A percentile compares a stretch with the other conserved stretches of the same genome.
These are phyloP conservation scores for Termitomyces sp. DNA, from an alignment of 768 basidiomycete species.

Conservation along the genomic window DNA sequence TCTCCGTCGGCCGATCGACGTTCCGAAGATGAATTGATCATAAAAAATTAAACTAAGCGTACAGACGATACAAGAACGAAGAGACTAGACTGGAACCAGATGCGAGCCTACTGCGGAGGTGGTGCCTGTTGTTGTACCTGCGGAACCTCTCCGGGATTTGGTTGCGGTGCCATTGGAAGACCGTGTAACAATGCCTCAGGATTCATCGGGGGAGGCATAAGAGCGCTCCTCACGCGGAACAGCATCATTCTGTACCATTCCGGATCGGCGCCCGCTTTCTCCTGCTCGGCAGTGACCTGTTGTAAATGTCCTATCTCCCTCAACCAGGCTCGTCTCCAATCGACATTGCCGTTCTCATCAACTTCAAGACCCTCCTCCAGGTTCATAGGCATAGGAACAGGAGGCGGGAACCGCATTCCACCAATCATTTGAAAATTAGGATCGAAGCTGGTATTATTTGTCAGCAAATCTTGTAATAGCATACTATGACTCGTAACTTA, in stretches of 20 bases:
- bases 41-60: not conserved
- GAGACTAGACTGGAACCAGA: not conserved
- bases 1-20: conserved; percentile 6
- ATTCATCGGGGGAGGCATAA: conserved; percentile 57
- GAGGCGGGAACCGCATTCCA: conserved; percentile 60
- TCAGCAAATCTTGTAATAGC: not conserved
- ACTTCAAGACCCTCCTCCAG: conserved; percentile 64
- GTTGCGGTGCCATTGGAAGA: conserved; percentile 36
- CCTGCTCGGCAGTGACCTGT: conserved; percentile 74
- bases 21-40: not conserved
- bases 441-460: conserved; percentile 51
- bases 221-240: conserved; percentile 66
- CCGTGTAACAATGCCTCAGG: conserved; percentile 45
- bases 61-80: not conserved
- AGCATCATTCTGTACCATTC: conserved; percentile 90
- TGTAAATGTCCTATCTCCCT: conserved; percentile 76
- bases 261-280: conserved; percentile 73
- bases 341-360: conserved; percentile 74
- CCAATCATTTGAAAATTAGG: conserved; percentile 68
- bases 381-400: conserved; percentile 50
- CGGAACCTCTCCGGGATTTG: conserved; percentile 34
- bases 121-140: conserved; percentile 20
- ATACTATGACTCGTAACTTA: conserved; percentile 26
- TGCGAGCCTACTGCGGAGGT: not conserved
- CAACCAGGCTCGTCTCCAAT: conserved; percentile 76